phyloP scores from a whole-genome alignment of 163 green algal genomes.

The Trebouxia gelatinosa region DNA sequence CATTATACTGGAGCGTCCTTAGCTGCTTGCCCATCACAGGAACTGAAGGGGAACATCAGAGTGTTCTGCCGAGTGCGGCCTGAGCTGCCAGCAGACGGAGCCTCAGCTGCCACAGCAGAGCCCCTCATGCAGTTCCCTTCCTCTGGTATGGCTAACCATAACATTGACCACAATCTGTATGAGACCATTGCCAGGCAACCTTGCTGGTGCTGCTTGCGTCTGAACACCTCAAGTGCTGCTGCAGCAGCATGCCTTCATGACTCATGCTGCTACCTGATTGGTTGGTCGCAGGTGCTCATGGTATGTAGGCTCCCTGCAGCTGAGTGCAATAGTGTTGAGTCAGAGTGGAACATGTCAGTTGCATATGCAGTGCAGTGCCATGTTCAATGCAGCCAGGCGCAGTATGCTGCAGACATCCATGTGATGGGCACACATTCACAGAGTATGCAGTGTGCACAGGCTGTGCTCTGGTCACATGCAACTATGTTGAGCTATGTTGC shows the following conservation, averaged over 20 bases:
- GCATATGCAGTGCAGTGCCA: background rate
- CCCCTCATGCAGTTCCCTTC: conserved; percentile 27
- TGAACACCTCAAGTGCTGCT: background rate
- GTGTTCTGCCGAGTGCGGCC: conserved; percentile 86
- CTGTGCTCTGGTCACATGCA: background rate
- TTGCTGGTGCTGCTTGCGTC: conserved; percentile 28
- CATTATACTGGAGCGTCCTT: background rate
- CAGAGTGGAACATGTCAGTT: background rate
- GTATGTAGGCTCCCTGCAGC: no score
- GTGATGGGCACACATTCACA: background rate
- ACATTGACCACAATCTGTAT: background rate
- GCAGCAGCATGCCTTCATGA: background rate
- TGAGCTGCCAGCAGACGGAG: conserved; percentile 49
- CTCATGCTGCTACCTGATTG: no score
- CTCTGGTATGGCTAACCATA: background rate
- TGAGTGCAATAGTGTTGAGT: no score
- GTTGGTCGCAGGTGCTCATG: no score
- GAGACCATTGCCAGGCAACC: conserved; percentile 6
- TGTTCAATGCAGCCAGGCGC: background rate
- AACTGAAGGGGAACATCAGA: conserved; percentile 88
- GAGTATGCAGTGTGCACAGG: background rate
- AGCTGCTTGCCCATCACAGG: no score
- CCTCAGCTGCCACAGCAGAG: background rate
- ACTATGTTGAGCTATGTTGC: background rate
- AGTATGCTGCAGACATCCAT: background rate